phyloP scores from a whole-genome alignment of 23 red algal genomes.

The Gracilaria domingensis region DNA sequence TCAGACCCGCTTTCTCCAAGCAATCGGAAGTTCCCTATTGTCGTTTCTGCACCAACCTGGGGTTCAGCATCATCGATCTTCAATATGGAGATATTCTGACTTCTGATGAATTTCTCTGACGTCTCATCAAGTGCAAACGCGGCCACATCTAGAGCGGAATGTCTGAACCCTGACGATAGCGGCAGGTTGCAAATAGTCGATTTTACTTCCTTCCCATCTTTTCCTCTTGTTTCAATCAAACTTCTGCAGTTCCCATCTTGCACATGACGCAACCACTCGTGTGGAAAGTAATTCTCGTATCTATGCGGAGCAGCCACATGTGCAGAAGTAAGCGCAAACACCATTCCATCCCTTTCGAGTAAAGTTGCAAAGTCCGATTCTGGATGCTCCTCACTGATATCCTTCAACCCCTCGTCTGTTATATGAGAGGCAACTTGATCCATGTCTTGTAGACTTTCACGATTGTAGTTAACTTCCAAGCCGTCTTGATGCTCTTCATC shows the following conservation, averaged over 20 bases:
- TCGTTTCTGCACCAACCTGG: slow-evolving; percentile 6
- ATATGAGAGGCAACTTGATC: slow-evolving; percentile 1
- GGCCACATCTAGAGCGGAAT: slow-evolving; percentile 77
- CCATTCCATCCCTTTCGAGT: slow-evolving; percentile 13
- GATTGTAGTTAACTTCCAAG: neutral
- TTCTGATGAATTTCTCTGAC: neutral
- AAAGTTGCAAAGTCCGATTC: slow-evolving; percentile 49
- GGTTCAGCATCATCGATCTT: slow-evolving; percentile 10
- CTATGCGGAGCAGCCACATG: slow-evolving; percentile 94
- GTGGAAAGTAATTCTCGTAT: slow-evolving; percentile 82
- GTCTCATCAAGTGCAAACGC: slow-evolving; percentile 68
- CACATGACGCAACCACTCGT: slow-evolving; percentile 84
- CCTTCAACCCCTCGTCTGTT: slow-evolving; percentile 27
- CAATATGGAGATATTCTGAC: slow-evolving; percentile 21
- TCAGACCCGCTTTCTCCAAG: slow-evolving; percentile 72
- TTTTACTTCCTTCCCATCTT: slow-evolving; percentile 47
- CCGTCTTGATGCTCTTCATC: slow-evolving; percentile 3
- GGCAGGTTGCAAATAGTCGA: slow-evolving; percentile 18
- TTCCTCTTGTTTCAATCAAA: slow-evolving; percentile 55
- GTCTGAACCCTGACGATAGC: slow-evolving; percentile 53
- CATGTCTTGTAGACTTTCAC: slow-evolving; percentile 1
- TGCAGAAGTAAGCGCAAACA: slow-evolving; percentile 76
- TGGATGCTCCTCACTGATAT: slow-evolving; percentile 52
- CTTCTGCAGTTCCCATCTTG: slow-evolving; percentile 71
- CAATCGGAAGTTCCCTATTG: slow-evolving; percentile 29